Evolutionary conservation across 2,329 filamentous ascomycete species (phyloP).

Genomic region (Colletotrichum australisinense): DNA sequence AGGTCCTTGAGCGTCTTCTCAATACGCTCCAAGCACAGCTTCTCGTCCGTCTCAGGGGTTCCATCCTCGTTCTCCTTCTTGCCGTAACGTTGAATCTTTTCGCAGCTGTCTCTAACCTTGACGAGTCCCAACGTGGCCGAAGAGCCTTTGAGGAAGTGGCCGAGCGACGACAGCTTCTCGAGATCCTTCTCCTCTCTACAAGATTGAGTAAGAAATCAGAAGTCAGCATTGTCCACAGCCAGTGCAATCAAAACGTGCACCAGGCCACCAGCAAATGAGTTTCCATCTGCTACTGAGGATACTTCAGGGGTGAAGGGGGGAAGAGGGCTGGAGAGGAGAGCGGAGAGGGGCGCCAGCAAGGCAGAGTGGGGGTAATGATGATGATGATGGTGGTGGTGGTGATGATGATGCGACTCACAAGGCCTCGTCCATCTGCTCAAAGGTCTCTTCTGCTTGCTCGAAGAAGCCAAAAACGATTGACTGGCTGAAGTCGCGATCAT

Average conservation of each 20-base stretch:
- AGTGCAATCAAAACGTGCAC: neutral
- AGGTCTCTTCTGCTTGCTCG: slow-evolving; percentile 88
- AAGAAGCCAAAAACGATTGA: slow-evolving; percentile 94
- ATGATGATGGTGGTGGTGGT: neutral
- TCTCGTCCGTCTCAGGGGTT: slow-evolving; percentile 71
- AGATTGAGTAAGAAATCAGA: slow-evolving; percentile 12
- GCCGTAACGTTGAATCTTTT: slow-evolving; percentile 96
- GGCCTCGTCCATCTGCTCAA: slow-evolving; percentile 82
- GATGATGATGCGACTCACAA: slow-evolving; percentile 71
- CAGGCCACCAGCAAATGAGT: neutral
- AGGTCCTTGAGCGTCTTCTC: slow-evolving; percentile 75
- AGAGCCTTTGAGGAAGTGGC: slow-evolving; percentile 97
- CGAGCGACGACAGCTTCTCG: slow-evolving; percentile 80
- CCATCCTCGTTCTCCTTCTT: slow-evolving; percentile 85
- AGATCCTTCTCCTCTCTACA: slow-evolving; percentile 76
- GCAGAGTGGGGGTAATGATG: neutral
- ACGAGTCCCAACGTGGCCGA: slow-evolving; percentile 92
- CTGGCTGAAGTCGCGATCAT: slow-evolving; percentile 86
- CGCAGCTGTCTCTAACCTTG: slow-evolving; percentile 92
- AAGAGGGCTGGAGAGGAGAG: slow-evolving; percentile 1
- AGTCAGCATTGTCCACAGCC: slow-evolving; percentile 23
- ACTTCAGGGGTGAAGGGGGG: neutral
- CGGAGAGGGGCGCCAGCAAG: slow-evolving; percentile 16
- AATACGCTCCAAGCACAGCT: slow-evolving; percentile 77
- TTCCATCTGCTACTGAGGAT: neutral